Evolutionary conservation across 2,329 filamentous ascomycete species (phyloP).

Genomic region (Colletotrichum liriopes): DNA sequence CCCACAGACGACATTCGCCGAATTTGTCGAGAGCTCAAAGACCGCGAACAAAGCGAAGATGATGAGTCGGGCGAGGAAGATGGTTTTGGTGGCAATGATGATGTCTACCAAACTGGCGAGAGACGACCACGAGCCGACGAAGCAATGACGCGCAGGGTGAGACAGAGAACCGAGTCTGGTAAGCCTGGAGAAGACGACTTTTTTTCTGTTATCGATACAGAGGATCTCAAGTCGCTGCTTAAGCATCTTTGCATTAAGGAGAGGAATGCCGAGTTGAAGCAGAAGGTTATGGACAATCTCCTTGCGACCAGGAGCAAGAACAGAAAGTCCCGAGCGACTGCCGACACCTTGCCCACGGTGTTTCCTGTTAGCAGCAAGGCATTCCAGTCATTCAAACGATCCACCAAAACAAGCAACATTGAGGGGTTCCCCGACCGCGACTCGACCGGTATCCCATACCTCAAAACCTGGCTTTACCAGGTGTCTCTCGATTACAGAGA

Average conservation of each 20-base stretch:
- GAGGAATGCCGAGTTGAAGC: slow-evolving; percentile 23
- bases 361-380: slow-evolving; percentile 43
- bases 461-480: slow-evolving; percentile 33
- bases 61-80: background rate
- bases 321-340: background rate
- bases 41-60: slow-evolving; percentile 1
- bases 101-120: background rate
- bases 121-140: background rate
- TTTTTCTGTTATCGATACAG: background rate
- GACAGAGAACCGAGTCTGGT: background rate
- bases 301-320: background rate
- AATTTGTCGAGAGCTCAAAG: background rate
- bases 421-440: slow-evolving; percentile 23
- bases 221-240: background rate
- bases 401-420: background rate
- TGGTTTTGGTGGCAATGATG: no score
- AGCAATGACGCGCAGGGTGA: background rate
- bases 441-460: slow-evolving; percentile 37
- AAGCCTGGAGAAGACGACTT: background rate
- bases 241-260: slow-evolving; percentile 36
- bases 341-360: slow-evolving; percentile 4
- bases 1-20: background rate
- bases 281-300: slow-evolving; percentile 20
- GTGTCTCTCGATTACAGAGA: slow-evolving; percentile 35
- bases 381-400: slow-evolving; percentile 6